Evolutionary conservation across 176 grass and related monocot genomes (phyloP).

Genomic region (Dactylis glomerata): DNA sequence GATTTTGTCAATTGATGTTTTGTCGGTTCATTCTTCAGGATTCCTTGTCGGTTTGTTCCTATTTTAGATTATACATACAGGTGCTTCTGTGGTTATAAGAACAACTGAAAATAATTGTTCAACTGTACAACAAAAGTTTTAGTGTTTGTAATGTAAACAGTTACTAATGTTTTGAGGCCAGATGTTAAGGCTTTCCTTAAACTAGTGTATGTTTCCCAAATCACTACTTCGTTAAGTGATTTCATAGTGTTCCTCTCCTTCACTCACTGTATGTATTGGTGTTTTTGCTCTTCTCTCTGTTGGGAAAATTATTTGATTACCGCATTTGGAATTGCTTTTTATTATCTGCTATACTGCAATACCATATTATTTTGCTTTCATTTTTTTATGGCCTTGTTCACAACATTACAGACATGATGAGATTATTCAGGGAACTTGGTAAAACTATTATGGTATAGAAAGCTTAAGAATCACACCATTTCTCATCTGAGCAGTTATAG

Average conservation of each 20-base stretch:
- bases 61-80: neutral
- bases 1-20: neutral
- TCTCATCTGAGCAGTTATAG: neutral
- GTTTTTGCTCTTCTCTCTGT: neutral
- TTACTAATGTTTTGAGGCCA: neutral
- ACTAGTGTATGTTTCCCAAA: neutral
- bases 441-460: neutral
- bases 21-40: neutral
- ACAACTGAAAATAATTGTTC: neutral
- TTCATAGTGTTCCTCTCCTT: neutral
- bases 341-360: neutral
- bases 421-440: neutral
- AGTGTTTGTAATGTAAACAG: neutral
- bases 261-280: neutral
- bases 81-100: neutral
- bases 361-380: neutral
- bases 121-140: neutral
- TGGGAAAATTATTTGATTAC: neutral
- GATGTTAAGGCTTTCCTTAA: neutral
- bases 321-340: neutral
- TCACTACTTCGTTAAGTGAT: neutral
- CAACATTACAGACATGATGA: neutral
- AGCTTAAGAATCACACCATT: neutral
- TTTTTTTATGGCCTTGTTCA: neutral
- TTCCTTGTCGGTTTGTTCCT: neutral